Percentiles rank a stretch among this genome's conserved stretches.
These are phyloP conservation scores for Boletellus dicymbophilus DNA, from an alignment of 1,284 basidiomycete species.

Conservation along the genomic window DNA sequence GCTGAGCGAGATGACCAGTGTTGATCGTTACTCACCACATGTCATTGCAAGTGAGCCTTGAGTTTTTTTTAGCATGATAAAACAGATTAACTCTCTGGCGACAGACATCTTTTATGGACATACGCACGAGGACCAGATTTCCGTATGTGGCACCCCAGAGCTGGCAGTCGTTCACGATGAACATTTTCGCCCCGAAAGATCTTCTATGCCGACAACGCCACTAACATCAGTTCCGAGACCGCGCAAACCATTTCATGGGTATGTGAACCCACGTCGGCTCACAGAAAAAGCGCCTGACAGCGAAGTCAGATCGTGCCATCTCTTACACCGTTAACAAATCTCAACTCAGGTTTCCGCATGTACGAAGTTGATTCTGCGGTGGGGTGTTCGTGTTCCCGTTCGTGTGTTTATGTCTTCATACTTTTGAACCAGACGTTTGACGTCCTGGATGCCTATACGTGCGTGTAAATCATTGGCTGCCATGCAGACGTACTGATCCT, in stretches of 20 bases:
- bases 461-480: too few species aligned
- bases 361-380: constrained; percentile 78
- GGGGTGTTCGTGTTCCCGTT: too few species aligned
- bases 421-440: constrained; percentile 35
- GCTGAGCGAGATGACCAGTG: not conserved
- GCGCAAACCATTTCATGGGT: constrained; percentile 59
- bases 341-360: constrained; percentile 79
- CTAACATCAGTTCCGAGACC: constrained; percentile 49
- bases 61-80: too few species aligned
- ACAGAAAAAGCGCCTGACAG: not conserved
- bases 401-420: too few species aligned
- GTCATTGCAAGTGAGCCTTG: not conserved
- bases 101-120: constrained; percentile 77
- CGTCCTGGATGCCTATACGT: constrained; percentile 43
- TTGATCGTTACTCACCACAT: not conserved
- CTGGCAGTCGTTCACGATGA: not conserved
- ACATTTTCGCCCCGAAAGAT: constrained; percentile 24
- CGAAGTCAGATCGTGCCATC: constrained; percentile 59
- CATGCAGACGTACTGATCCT: too few species aligned
- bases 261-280: constrained; percentile 10
- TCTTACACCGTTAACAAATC: constrained; percentile 68
- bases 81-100: not conserved
- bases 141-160: constrained; percentile 36
- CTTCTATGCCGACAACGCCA: constrained; percentile 47
- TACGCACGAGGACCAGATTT: constrained; percentile 78